Base-by-base conservation (phyloP, 139 green algal genomes). In the Coelastrella sp. region DNA sequence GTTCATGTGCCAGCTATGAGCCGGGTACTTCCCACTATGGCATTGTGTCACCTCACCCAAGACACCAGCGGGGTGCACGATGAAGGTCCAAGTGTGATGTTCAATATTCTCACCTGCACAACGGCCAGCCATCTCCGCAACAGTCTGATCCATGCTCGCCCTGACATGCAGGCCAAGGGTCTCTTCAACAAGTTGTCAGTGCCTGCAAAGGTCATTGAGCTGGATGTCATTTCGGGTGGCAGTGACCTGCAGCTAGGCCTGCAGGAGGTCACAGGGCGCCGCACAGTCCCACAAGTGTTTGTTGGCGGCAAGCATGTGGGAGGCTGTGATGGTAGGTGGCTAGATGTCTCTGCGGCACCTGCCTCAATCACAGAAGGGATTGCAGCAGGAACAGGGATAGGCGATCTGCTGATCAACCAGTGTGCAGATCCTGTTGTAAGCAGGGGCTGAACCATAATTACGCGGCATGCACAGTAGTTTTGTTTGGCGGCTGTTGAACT, bases 231-330 rank as follows among this genome's bases (percentile, higher is more conserved):
- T n/a, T 7, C 73, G 49, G 84, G 84, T 22, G 84, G 72, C 6
- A 24, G 68, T 20, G 58, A 82, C 14, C 57, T 82, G 57, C 72
- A 84, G 73, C 22, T 63, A 25, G 85, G 73, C 8, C 24, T 84
- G n/a, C 66, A 80, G 84, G 84, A 88, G 84, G 84, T 88, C 8
- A 88, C 84, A 6, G 84, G 84, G 7, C 66, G 84, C 20, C 66
- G 68, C 20, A 88, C 84, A 57, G 84, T 88, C 35, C 84, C 84
- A 49, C 81, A 87, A n/a, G 81, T 87, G 7, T 87, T 98, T 84
- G 90, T 98, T 14, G 93, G 90, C 3, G 94, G 95, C 79, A 86
- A 95, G 68, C 94, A 93, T 58, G 91, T 98, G 14, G 96, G 96
- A 20, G 96, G 96, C 65, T 97, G 93, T 70, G 96, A 98, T 88